Evolutionary conservation across 1,284 basidiomycete species (phyloP).

Genomic region (Trametes pubescens): DNA sequence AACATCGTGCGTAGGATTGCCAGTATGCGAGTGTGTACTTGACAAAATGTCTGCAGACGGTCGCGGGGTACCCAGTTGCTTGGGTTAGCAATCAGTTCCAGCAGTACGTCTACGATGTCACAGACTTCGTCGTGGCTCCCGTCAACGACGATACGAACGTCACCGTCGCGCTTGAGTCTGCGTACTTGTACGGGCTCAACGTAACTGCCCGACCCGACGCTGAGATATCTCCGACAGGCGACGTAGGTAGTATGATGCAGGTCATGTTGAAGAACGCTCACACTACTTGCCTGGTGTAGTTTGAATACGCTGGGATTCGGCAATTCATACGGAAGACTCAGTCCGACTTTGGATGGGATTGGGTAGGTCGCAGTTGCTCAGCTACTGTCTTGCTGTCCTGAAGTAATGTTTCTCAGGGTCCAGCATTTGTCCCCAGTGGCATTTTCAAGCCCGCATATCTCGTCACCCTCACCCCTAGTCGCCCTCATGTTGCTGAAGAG

Average conservation of each 20-base stretch:
- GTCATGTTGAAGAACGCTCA: neutral
- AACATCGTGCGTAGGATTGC: conserved; percentile 50
- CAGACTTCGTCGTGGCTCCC: conserved; percentile 48
- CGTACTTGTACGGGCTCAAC: conserved; percentile 60
- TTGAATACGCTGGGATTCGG: conserved; percentile 58
- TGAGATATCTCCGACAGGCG: conserved; percentile 48
- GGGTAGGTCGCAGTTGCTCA: conserved; percentile 46
- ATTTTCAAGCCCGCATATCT: conserved; percentile 63
- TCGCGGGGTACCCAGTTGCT: conserved; percentile 59
- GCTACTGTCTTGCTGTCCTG: conserved; percentile 4
- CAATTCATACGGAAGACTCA: conserved; percentile 60
- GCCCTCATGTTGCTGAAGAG: neutral
- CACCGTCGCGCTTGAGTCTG: conserved; percentile 61
- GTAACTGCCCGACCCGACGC: conserved; percentile 57
- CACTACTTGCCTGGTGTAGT: conserved; percentile 41
- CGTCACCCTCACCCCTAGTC: conserved; percentile 47
- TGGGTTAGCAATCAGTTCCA: conserved; percentile 68
- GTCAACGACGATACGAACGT: conserved; percentile 49
- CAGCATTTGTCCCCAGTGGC: conserved; percentile 63
- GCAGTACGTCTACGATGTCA: conserved; percentile 62
- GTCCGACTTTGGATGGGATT: conserved; percentile 69
- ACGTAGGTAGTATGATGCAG: conserved; percentile 32
- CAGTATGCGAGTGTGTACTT: neutral
- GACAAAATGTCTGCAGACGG: conserved; percentile 45
- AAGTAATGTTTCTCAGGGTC: conserved; percentile 48